phyloP scores from a whole-genome alignment of 768 basidiomycete species.

The Kwoniella pini region DNA sequence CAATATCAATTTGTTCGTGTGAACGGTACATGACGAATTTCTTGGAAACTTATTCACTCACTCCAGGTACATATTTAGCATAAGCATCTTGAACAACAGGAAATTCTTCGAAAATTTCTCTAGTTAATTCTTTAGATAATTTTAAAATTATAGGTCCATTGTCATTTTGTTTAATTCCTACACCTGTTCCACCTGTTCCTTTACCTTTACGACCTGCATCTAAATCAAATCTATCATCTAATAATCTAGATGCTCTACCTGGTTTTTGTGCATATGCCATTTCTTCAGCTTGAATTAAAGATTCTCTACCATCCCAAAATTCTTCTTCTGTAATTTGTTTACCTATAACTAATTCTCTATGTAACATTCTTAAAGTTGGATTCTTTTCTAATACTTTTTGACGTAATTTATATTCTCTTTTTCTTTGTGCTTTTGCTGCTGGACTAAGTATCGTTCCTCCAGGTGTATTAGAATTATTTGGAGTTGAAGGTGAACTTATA shows the following conservation, averaged over 20 bases:
- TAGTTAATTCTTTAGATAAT: slow-evolving; percentile 65
- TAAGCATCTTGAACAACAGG: slow-evolving; percentile 92
- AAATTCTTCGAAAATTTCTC: slow-evolving; percentile 97
- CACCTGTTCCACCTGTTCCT: slow-evolving; percentile 61
- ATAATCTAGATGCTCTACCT: slow-evolving; percentile 51
- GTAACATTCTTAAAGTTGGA: slow-evolving; percentile 74
- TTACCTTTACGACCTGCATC: slow-evolving; percentile 77
- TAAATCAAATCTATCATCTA: slow-evolving; percentile 60
- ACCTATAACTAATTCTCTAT: slow-evolving; percentile 78
- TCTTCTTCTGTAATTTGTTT: slow-evolving; percentile 77
- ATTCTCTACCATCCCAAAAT: slow-evolving; percentile 95
- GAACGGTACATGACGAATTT: too few relatives aligned
- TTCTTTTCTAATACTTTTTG: slow-evolving; percentile 68
- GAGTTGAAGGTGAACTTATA: not conserved
- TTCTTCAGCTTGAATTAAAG: slow-evolving; percentile 48
- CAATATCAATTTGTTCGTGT: too few relatives aligned
- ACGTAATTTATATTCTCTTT: slow-evolving; percentile 21
- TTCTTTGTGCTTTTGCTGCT: not conserved
- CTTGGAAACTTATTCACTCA: too few relatives aligned
- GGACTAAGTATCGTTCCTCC: not conserved
- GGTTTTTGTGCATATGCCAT: slow-evolving; percentile 51
- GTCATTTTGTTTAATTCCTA: slow-evolving; percentile 70
- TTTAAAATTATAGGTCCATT: slow-evolving; percentile 58
- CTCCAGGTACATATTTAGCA: slow-evolving; percentile 87
- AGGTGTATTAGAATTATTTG: slow-evolving; percentile 1